phyloP scores from a whole-genome alignment of 805 yeast genomes.

The Lachancea lanzarotensis region DNA sequence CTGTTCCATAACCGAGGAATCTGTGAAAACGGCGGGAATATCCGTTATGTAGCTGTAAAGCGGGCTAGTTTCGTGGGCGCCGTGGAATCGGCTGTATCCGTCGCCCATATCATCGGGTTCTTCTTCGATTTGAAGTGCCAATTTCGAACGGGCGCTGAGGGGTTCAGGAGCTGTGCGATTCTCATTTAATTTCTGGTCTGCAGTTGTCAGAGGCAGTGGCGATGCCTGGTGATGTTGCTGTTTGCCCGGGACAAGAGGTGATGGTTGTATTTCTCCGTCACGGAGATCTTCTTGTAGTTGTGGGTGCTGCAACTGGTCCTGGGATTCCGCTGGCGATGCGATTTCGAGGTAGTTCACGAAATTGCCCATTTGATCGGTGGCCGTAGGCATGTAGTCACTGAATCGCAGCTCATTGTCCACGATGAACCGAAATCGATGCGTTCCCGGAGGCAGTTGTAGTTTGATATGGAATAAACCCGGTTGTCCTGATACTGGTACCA shows the following conservation, averaged over 20 bases:
- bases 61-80: constrained; percentile 38
- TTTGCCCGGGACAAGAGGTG: constrained; percentile 1
- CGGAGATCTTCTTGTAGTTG: not conserved
- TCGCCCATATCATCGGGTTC: constrained; percentile 66
- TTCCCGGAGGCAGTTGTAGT: constrained; percentile 78
- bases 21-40: constrained; percentile 79
- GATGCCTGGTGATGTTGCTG: constrained; percentile 8
- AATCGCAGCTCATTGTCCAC: constrained; percentile 89
- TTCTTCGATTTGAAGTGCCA: constrained; percentile 35
- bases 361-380: constrained; percentile 95
- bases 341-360: constrained; percentile 88
- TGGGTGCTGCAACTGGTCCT: constrained; percentile 16
- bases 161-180: constrained; percentile 11
- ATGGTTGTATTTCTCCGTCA: not conserved
- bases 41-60: constrained; percentile 47
- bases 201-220: not conserved
- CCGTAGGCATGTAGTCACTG: constrained; percentile 86
- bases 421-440: constrained; percentile 88
- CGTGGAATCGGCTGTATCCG: constrained; percentile 72
- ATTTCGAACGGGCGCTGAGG: constrained; percentile 43
- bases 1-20: constrained; percentile 82
- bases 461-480: constrained; percentile 50
- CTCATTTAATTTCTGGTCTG: not conserved
- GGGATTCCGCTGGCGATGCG: constrained; percentile 30
- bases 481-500: constrained; percentile 39